Evolutionary conservation across 108 stramenopile species (phyloP), one percentile per base, ranked within the genome.

Genomic region (Mayamaea pseudoterrestris): DNA sequence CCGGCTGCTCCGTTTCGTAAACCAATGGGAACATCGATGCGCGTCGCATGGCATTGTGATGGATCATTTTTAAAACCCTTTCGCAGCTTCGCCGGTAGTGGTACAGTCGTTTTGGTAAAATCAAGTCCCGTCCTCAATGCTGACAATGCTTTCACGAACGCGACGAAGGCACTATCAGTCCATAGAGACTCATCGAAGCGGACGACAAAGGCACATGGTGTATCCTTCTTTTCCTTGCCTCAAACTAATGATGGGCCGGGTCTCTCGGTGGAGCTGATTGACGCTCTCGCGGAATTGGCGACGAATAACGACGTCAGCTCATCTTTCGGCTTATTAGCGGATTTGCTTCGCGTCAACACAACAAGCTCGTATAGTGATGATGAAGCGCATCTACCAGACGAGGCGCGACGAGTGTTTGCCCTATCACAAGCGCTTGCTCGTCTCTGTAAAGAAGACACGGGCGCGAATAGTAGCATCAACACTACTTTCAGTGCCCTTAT

Each of bases 11-110:
- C 7, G 8, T 49, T 31, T 21, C 63, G 29, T 50, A 57, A 14
- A 72, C 78, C 78, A 23, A 82, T 90, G 83, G 76, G 83, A 12
- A 47, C 67, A 28, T 81, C 80, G 1, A 84, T 90, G 51, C 77
- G 88, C 37, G 78, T 83, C 34, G 79, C 70, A 12, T 90, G 81
- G 83, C 61, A 48, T 29, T 81, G 78, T 24, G 71, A 85, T 68
- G 88, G 83, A 12, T 83, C 83, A 13, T 74, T 83, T 49, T 56
- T 66, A 35, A 66, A 52, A 28, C 49, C 14, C 31, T n/a, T 14
- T 27, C 42, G 22, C 32, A 25, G 9, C 24, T 25, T 40, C 24
- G 53, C 4, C 9, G 35, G 27, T 45, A 55, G 9, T 27, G 45
- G 16, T 40, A 50, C 21, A 22, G 30, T 5, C 21, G 34, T 47